A percentile compares a stretch with the other conserved stretches of the same genome.
These are phyloP conservation scores for Ammopiptanthus mongolicus DNA, from an alignment of 306 rosid genomes.

Conservation along the genomic window DNA sequence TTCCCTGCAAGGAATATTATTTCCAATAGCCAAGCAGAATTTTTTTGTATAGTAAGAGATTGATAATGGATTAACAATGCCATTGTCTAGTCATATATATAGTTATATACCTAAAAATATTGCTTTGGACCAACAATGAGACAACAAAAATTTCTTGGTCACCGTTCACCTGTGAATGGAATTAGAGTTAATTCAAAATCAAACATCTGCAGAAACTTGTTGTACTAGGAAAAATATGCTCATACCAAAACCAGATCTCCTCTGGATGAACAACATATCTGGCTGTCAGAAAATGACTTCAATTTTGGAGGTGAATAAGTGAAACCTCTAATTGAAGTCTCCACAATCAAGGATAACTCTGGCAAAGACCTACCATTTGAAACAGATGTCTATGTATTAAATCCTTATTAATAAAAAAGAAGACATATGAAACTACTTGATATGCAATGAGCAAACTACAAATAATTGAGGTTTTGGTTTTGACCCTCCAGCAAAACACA, in stretches of 20 bases:
- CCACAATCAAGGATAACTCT: constrained; percentile 63
- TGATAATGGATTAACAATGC: background rate
- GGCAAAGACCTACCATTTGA: constrained; percentile 72
- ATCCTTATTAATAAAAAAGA: background rate
- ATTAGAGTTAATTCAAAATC: constrained; percentile 1
- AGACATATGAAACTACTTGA: background rate
- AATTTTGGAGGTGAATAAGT: constrained; percentile 45
- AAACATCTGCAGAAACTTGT: background rate
- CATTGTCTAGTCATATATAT: background rate
- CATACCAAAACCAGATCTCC: constrained; percentile 88
- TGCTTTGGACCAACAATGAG: constrained; percentile 55
- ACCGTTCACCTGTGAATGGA: constrained; percentile 63
- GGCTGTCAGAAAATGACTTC: constrained; percentile 41
- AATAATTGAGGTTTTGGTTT: background rate
- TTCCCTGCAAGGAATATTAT: background rate
- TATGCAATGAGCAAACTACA: background rate
- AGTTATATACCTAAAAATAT: constrained; percentile 54
- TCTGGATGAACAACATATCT: constrained; percentile 59
- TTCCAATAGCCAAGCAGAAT: background rate
- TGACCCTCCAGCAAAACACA: background rate
- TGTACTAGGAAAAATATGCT: constrained; percentile 1
- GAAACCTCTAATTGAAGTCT: constrained; percentile 73
- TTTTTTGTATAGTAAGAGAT: background rate
- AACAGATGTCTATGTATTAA: background rate
- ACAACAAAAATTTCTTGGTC: constrained; percentile 68